Base-by-base conservation (phyloP, 768 basidiomycete species). In the Boletellus sp. region DNA sequence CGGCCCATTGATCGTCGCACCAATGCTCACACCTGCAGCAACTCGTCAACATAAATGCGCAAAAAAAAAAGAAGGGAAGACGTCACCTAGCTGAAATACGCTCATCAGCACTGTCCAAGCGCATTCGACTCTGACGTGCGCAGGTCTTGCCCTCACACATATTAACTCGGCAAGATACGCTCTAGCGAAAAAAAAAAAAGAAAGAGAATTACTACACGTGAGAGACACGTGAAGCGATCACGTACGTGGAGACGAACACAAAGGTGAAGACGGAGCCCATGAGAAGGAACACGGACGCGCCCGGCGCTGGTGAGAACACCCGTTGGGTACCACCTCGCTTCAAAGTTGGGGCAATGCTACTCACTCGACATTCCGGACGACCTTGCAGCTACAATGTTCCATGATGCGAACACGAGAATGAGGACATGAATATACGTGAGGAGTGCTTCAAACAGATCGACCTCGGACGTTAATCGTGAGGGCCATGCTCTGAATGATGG, bases 401-500 rank as follows among this genome's bases (percentile, higher is more conserved):
- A 85, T 34, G 75, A 72, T 7, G 82, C 74, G 54, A 84, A 83
- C 20, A 76, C 72, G 36, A 84, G 59, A 7, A 74, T 62, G 42
- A 86, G 70, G 39, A 80, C 50, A 56, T 75, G 80, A 37, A 83
- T 65, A 55, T 76, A 79, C 10, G 70, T 56, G 34, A 83, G 69
- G 38, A 83, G 70, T 51, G 59, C 66, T 68, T 49, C 3, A 37
- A 26, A 34, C 0, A 16, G 33, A 22, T 69, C 20, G 61, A 32
- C 15, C 19, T 8, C 12, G 10, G 24, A 26, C 16, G 6, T 31
- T 13, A 37, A 23, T 13, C 3, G 16, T 16, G 9, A 24, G 0
- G 13, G 26, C 16, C 6, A 34, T 4, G 13, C 6, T 40, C 39
- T n/a, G 22, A 20, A 22, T 26, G 28, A 28, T 15, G n/a, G 16